Base-by-base conservation (phyloP, 2,329 filamentous ascomycete species). In the Acrocalymma vagum region DNA sequence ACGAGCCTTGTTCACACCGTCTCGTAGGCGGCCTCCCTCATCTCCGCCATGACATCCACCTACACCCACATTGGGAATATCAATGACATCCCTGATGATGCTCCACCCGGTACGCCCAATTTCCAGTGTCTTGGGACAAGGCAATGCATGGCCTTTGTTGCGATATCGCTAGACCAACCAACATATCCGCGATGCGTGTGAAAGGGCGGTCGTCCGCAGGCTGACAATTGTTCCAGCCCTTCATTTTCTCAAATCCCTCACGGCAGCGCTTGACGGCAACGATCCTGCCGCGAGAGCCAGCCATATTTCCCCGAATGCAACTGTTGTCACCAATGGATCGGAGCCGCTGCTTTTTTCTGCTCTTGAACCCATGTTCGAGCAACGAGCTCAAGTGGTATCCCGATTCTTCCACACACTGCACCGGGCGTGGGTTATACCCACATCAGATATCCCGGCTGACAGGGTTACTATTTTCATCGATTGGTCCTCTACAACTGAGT, bases 191-290 rank as follows among this genome's bases (percentile, higher is more conserved):
- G n/a, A n/a, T n/a, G n/a, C n/a, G n/a, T n/a, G n/a, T n/a, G n/a
- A n/a, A n/a, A n/a, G n/a, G 4, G 14, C n/a, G 5, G 9, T 29
- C 14, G 11, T 18, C 21, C 11, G 10, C n/a, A 10, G 7, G 14
- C 29, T 40, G 16, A 18, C 32, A 16, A 15, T 18, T n/a, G n/a
- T 22, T n/a, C 26, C 17, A 32, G 38, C 38, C 9, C 25, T 43
- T 21, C 28, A 25, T 10, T 43, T 42, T 28, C 28, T 43, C 15
- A 26, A 23, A 29, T 43, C 40, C 7, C 38, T 32, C 22, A 17
- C 38, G 28, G 22, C 33, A 5, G 15, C 36, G 28, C 13, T 38
- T 17, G 28, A 43, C 10, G 16, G 28, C 11, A n/a, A 33, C 14
- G 17, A 28, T n/a, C 16, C 24, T 17, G 21, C 17, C n/a, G 9